These are phyloP conservation scores for Neurospora hispaniola DNA, from an alignment of 495 filamentous ascomycete genomes.

Conservation along the genomic window DNA sequence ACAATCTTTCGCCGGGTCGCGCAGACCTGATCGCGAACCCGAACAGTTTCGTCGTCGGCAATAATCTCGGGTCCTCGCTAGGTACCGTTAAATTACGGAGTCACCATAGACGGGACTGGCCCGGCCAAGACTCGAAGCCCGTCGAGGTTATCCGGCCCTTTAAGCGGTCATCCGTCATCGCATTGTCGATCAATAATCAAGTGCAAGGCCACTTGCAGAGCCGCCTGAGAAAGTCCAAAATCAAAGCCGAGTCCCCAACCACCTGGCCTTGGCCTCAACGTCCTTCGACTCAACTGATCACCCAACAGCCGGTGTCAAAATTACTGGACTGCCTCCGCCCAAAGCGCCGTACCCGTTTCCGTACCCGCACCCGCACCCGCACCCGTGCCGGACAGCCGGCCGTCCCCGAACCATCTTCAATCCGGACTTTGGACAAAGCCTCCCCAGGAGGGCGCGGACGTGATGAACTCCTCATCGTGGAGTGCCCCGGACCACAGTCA, in stretches of 20 bases:
- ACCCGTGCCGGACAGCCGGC: not conserved
- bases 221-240: not conserved
- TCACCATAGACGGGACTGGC: not conserved
- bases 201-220: not conserved
- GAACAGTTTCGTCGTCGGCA: not conserved
- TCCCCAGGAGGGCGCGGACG: constrained; percentile 9
- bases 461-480: constrained; percentile 40
- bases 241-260: not conserved
- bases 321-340: not conserved
- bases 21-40: not conserved
- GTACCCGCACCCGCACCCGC: not conserved
- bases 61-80: not conserved
- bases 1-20: not conserved
- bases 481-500: constrained; percentile 32
- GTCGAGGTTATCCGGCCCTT: not conserved
- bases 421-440: not conserved
- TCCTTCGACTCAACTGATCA: not conserved
- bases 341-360: not conserved
- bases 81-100: not conserved
- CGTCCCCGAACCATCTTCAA: not conserved
- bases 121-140: not conserved
- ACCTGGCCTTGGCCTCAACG: not conserved
- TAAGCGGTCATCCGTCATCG: not conserved
- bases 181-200: not conserved
- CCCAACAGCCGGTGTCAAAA: not conserved